Base-by-base conservation (phyloP, 73 alveolate species). In the Paramecium sexaurelia region DNA sequence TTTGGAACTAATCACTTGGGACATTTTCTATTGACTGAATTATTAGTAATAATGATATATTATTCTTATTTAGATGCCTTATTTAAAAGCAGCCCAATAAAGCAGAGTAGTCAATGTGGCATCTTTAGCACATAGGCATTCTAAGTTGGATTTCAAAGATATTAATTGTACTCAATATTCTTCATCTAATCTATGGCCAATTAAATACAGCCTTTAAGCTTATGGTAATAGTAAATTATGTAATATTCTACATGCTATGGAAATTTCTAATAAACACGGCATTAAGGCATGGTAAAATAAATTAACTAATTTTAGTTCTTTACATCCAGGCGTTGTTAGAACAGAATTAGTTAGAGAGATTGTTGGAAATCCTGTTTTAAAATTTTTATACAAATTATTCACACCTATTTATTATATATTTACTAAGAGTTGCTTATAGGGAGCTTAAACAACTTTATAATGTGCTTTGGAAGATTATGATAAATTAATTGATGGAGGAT, bases 281-380 rank as follows among this genome's bases (percentile, higher is more conserved):
- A 61, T 68, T 9, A 41, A 88, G 55, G 87, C 41, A 13, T 88
- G 66, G 90, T 68, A 69, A 37, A 37, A 8, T 7, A 6, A 32
- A 11, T 36, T 40, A 5, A 51, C 41, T 11, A 19, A 57, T 41
- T 7, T 7, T 78, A 78, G 90, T 43, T 78, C 90, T 1, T 82
- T 88, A 29, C 94, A 88, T 71, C 94, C 94, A 5, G 94, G 94
- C 26, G 94, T 55, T 0, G 90, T 88, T 19, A 69, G 90, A 69
- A 88, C 94, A 26, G 94, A 88, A 45, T 47, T 88, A 40, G 61
- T 55, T 19, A 88, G 94, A 45, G 78, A 88, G 8, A 37, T 24
- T 13, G 27, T 47, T 11, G 68, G 69, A 32, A 20, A 68, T 71
- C 51, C 69, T 20, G 41, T 75, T 7, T n/a, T 69, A 6, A 71